A percentile compares a stretch with the other conserved stretches of the same genome.
phyloP scores from a whole-genome alignment of 2,329 filamentous ascomycete species.

The Dissoconium aciculare region DNA sequence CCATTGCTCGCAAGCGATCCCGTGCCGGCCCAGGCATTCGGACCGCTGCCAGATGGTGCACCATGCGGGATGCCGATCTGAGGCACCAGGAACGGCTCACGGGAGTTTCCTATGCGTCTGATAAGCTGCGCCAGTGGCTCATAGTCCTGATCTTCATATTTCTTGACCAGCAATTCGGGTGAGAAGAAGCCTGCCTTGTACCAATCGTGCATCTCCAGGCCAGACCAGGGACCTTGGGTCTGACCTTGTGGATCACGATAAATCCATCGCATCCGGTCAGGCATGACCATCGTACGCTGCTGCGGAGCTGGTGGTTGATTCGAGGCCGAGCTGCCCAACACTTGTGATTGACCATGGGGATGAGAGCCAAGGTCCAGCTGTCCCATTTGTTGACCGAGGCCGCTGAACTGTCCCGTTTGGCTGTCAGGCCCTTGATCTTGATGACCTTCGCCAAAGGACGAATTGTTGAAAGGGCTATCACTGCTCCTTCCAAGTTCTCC shows the following conservation, averaged over 20 bases:
- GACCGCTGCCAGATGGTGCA: conserved; percentile 41
- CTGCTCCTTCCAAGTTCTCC: conserved; percentile 29
- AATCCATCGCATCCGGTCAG: conserved; percentile 96
- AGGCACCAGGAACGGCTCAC: conserved; percentile 92
- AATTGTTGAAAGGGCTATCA: conserved; percentile 39
- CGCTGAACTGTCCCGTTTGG: conserved; percentile 11
- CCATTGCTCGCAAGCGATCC: conserved; percentile 6
- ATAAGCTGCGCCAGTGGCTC: conserved; percentile 92
- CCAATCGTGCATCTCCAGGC: conserved; percentile 98
- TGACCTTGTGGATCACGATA: conserved; percentile 90
- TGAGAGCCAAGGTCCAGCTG: conserved; percentile 2
- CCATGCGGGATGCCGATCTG: conserved; percentile 93
- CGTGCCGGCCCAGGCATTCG: conserved; percentile 29
- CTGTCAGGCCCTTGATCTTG: conserved; percentile 7
- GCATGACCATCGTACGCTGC: conserved; percentile 93
- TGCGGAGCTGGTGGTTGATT: conserved; percentile 54
- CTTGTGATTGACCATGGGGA: conserved; percentile 19
- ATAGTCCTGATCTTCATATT: conserved; percentile 83
- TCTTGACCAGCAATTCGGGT: conserved; percentile 84
- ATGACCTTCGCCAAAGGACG: conserved; percentile 12
- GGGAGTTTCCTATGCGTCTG: conserved; percentile 85
- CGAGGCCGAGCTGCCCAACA: conserved; percentile 38
- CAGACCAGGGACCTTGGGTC: conserved; percentile 87
- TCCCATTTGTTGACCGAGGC: conserved; percentile 9
- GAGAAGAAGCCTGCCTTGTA: conserved; percentile 98